A percentile compares a stretch with the other conserved stretches of the same genome.
Evolutionary conservation across 2,329 filamentous ascomycete genomes (phyloP).

Genomic region (Fusarium poae): DNA sequence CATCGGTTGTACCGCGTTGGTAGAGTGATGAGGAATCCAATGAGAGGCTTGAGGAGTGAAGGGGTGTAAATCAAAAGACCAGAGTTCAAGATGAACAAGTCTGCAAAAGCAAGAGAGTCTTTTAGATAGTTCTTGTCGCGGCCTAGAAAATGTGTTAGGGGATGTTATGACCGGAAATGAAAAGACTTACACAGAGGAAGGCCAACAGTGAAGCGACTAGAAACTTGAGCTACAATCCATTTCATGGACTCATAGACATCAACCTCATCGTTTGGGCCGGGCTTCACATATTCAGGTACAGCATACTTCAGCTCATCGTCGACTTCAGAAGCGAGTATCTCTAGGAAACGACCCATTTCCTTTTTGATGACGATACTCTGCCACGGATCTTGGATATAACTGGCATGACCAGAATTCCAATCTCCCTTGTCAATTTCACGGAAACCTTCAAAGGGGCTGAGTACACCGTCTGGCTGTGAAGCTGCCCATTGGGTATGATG

Average conservation of each 20-base stretch:
- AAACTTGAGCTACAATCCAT: constrained; percentile 51
- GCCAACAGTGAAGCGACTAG: constrained; percentile 53
- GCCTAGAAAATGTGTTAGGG: constrained; percentile 30
- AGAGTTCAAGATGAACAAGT: constrained; percentile 52
- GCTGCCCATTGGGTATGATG: constrained; percentile 57
- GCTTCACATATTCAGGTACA: constrained; percentile 52
- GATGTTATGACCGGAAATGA: rapidly evolving
- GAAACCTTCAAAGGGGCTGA: constrained; percentile 55
- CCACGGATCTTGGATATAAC: constrained; percentile 54
- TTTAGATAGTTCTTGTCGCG: constrained; percentile 53
- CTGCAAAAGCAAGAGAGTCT: constrained; percentile 48
- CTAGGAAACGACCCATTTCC: constrained; percentile 53
- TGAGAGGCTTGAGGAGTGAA: constrained; percentile 49
- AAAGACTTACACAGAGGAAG: constrained; percentile 48
- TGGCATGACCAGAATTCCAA: constrained; percentile 55
- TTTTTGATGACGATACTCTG: constrained; percentile 54
- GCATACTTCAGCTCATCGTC: constrained; percentile 53
- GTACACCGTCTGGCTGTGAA: constrained; percentile 55
- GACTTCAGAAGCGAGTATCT: constrained; percentile 51
- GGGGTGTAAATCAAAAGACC: constrained; percentile 52
- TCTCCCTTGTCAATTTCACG: constrained; percentile 55
- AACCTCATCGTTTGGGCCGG: constrained; percentile 48
- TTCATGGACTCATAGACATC: constrained; percentile 48
- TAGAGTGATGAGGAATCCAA: constrained; percentile 47
- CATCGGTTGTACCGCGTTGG: constrained; percentile 35